These are phyloP conservation scores for Penicillium paneum DNA, from an alignment of 2,329 filamentous ascomycete genomes.

Conservation along the genomic window DNA sequence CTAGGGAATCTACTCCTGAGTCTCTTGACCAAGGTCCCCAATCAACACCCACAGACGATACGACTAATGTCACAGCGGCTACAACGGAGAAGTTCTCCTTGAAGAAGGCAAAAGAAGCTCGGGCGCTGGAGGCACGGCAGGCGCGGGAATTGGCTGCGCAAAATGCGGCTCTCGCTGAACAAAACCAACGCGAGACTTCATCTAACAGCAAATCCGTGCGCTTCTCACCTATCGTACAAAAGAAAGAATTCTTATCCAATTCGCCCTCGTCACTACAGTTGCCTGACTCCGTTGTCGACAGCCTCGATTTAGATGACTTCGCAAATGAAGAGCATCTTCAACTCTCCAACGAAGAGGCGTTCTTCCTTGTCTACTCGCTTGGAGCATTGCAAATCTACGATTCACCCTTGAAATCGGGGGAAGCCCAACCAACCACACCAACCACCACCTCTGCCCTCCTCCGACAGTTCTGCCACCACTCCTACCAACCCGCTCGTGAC, in stretches of 20 bases:
- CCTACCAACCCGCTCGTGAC: conserved; percentile 62
- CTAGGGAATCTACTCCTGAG: conserved; percentile 25
- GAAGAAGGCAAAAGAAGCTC: conserved; percentile 34
- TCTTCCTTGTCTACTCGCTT: conserved; percentile 81
- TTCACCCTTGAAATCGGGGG: conserved; percentile 10
- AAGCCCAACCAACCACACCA: conserved; percentile 27
- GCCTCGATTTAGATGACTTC: conserved; percentile 24
- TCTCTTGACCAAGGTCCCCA: conserved; percentile 10
- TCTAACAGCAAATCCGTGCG: conserved; percentile 60
- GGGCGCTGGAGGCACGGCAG: conserved; percentile 22
- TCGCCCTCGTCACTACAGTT: conserved; percentile 14
- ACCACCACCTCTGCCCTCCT: conserved; percentile 60
- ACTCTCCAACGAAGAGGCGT: conserved; percentile 82
- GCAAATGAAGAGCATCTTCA: conserved; percentile 80
- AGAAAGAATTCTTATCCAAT: conserved; percentile 54
- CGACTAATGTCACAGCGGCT: conserved; percentile 15
- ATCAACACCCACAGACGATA: conserved; percentile 14
- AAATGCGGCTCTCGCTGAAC: conserved; percentile 11
- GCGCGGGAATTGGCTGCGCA: conserved; percentile 13
- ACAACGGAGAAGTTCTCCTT: conserved; percentile 34
- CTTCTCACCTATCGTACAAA: conserved; percentile 66
- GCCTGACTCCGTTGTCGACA: conserved; percentile 11
- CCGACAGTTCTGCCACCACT: conserved; percentile 64
- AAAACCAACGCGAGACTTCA: conserved; percentile 2
- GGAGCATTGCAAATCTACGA: conserved; percentile 65